Evolutionary conservation across 331 rosid genomes (phyloP).

Genomic region (Acacia pycnantha): DNA sequence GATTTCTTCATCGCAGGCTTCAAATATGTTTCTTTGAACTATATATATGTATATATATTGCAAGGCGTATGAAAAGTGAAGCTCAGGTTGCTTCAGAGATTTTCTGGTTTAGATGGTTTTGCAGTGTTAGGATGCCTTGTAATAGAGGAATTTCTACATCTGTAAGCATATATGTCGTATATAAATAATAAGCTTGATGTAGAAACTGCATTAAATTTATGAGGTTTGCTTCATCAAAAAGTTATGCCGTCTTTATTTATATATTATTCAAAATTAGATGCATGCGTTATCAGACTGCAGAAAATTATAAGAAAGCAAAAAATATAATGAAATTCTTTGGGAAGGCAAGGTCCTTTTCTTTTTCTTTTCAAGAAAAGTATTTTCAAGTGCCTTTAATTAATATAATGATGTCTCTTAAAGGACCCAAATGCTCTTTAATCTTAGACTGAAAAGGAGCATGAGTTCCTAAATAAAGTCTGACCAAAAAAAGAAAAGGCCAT

Average conservation of each 20-base stretch:
- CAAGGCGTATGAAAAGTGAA: not conserved
- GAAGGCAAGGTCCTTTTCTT: not conserved
- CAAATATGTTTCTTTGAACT: not conserved
- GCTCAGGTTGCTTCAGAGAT: not conserved
- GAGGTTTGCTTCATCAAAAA: not conserved
- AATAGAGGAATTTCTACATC: not conserved
- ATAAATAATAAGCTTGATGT: not conserved
- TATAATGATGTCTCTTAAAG: not conserved
- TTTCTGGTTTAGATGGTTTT: slow-evolving; percentile 3
- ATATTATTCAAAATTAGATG: not conserved
- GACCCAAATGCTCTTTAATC: not conserved
- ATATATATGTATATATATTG: too few species aligned
- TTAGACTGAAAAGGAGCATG: not conserved
- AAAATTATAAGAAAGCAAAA: not conserved
- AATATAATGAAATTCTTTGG: not conserved
- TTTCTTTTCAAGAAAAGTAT: not conserved
- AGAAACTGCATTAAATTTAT: not conserved
- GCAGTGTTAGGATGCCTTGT: not conserved
- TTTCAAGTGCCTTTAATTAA: not conserved
- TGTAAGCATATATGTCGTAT: not conserved
- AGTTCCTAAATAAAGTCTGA: not conserved
- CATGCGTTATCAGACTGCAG: not conserved
- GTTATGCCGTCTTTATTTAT: not conserved
- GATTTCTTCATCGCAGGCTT: slow-evolving; percentile 1
- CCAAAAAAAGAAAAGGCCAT: not conserved